Percentiles rank a stretch among this genome's conserved stretches.
These are phyloP conservation scores for Arthrobotrys iridis DNA, from an alignment of 2,329 filamentous ascomycete species.

Conservation along the genomic window DNA sequence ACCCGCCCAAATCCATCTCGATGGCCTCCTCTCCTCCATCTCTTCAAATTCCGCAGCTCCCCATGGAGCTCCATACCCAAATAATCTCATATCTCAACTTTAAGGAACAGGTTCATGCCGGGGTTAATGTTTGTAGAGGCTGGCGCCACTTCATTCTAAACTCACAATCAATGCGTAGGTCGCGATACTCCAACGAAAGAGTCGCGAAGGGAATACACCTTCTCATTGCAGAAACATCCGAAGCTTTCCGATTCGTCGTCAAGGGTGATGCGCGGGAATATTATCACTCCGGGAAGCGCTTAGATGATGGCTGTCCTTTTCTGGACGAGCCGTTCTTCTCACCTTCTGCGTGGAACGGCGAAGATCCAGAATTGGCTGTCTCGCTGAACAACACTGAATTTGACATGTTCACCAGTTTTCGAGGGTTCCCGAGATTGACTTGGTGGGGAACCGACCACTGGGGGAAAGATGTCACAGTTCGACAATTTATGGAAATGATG, in stretches of 20 bases:
- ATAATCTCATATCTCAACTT: conserved; percentile 11
- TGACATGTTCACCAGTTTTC: neutral
- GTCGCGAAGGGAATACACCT: neutral
- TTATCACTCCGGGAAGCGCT: neutral
- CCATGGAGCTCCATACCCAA: conserved; percentile 6
- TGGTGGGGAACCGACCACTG: conserved; percentile 4
- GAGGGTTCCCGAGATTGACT: neutral
- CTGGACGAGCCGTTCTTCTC: conserved; percentile 7
- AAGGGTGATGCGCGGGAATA: neutral
- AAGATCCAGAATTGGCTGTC: neutral
- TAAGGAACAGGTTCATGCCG: conserved; percentile 11
- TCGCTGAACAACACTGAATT: neutral
- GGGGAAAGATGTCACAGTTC: conserved; percentile 1
- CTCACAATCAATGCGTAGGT: neutral
- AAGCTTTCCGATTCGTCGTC: neutral
- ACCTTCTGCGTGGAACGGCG: neutral
- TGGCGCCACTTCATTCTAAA: neutral
- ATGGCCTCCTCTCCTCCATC: neutral
- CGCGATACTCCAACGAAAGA: neutral
- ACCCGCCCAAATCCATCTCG: neutral
- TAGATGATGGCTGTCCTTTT: neutral
- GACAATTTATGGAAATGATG: conserved; percentile 11
- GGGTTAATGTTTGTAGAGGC: neutral
- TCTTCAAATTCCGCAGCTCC: neutral
- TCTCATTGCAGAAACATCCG: neutral